These are phyloP conservation scores for Tricholoma hemisulphureum DNA, from an alignment of 768 basidiomycete species.

Conservation along the genomic window DNA sequence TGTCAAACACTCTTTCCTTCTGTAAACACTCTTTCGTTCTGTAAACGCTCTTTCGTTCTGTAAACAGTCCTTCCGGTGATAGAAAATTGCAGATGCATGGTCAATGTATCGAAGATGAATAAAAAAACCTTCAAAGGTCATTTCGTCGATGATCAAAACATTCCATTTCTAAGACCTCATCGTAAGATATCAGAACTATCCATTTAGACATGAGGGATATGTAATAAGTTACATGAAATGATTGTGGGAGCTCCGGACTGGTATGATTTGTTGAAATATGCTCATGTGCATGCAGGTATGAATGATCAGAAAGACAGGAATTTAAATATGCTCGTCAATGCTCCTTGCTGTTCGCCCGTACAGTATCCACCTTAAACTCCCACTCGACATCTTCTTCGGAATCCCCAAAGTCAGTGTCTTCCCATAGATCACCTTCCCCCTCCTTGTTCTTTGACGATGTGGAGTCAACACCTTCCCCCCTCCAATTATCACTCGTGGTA, in stretches of 20 bases:
- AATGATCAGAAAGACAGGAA: not conserved
- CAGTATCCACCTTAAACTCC: not conserved
- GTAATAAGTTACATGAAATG: not conserved
- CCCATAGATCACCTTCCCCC: conserved; percentile 2
- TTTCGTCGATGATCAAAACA: too few relatives aligned
- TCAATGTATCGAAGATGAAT: too few relatives aligned
- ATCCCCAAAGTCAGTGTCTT: conserved; percentile 2
- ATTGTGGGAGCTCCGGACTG: not conserved
- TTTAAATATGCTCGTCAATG: not conserved
- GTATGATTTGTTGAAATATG: not conserved
- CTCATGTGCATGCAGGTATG: conserved; percentile 1
- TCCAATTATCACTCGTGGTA: not conserved
- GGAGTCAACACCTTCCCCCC: not conserved
- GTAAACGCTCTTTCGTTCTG: too few relatives aligned
- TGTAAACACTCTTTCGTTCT: too few relatives aligned
- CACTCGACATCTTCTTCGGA: not conserved
- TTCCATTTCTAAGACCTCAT: too few relatives aligned
- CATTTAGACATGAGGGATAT: too few relatives aligned
- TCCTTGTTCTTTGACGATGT: not conserved
- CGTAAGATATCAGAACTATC: too few relatives aligned
- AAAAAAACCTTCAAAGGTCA: too few relatives aligned
- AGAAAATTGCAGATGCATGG: too few relatives aligned
- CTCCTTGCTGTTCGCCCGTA: not conserved
- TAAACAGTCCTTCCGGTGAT: too few relatives aligned
- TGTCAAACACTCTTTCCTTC: too few relatives aligned